Conservation (phyloP, 164 flowering plant genomes). For the Sextonia rubra region DNA sequence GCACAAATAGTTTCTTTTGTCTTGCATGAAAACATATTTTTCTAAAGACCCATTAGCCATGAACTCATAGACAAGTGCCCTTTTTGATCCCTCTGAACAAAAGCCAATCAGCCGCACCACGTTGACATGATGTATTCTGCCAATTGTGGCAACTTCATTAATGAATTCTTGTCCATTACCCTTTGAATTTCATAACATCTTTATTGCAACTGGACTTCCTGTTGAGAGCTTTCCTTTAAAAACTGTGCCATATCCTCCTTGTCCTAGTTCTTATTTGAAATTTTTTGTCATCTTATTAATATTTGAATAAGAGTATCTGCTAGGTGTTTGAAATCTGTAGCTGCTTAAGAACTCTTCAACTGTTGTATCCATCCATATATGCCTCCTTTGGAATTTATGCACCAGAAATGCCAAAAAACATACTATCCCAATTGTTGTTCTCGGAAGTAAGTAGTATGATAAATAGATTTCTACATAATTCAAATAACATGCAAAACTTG, state of each 20-base stretch:
- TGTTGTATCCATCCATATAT: neutral
- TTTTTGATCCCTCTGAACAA: conserved; percentile 4
- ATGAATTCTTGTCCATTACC: conserved; percentile 9
- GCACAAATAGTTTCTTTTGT: neutral
- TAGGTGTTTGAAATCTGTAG: conserved; percentile 16
- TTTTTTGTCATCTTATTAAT: conserved; percentile 34
- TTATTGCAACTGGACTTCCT: conserved; percentile 35
- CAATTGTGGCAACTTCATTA: conserved; percentile 11
- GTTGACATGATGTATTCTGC: conserved; percentile 9
- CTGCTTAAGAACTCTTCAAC: conserved; percentile 12
- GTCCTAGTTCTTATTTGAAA: conserved; percentile 32
- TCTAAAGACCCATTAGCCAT: conserved; percentile 14
- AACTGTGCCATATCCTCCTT: conserved; percentile 45
- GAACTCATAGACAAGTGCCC: conserved; percentile 10
- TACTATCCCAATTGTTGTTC: neutral
- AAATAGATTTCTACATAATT: too few relatives aligned
- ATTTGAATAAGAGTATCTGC: conserved; percentile 28
- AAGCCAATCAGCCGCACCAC: conserved; percentile 12
- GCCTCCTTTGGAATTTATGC: conserved; percentile 3
- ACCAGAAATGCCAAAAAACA: conserved; percentile 3
- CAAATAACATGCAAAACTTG: too few relatives aligned
- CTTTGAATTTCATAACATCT: conserved; percentile 22
- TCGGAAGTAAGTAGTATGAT: neutral
- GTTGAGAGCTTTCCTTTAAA: conserved; percentile 33
- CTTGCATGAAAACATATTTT: conserved; percentile 1